Conservation (phyloP, 2,329 filamentous ascomycete species). For the Fusarium austroafricanum region DNA sequence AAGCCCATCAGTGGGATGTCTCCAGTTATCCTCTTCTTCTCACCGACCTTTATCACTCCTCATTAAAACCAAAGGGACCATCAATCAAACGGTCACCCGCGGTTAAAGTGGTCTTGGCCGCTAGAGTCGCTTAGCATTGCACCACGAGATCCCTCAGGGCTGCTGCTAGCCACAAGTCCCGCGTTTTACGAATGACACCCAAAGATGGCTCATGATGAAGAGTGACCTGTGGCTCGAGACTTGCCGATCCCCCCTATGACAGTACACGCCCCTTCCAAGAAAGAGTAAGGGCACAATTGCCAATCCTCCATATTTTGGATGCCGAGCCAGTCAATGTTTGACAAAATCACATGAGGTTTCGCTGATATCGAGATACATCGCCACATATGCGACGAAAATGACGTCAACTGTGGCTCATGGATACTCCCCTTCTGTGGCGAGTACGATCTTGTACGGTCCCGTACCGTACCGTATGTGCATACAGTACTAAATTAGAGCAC, state of each 20-base stretch:
- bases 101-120: conserved; percentile 9
- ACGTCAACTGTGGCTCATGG: conserved; percentile 39
- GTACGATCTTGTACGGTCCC: neutral
- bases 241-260: conserved; percentile 39
- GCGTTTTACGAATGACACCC: conserved; percentile 15
- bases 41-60: conserved; percentile 27
- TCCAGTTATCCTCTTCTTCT: conserved; percentile 10
- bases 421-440: conserved; percentile 24
- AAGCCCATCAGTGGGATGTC: neutral
- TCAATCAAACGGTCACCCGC: conserved; percentile 10
- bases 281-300: neutral
- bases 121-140: conserved; percentile 23
- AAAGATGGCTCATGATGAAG: conserved; percentile 32
- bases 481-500: neutral
- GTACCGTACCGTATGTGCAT: too few relatives aligned
- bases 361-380: conserved; percentile 12
- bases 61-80: neutral
- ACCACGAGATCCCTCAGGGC: conserved; percentile 18
- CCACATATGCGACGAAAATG: conserved; percentile 20
- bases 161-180: conserved; percentile 6
- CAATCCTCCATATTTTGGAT: conserved; percentile 2
- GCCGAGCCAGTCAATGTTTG: conserved; percentile 34
- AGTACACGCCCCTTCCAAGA: conserved; percentile 33
- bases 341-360: conserved; percentile 1
- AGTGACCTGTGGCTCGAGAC: conserved; percentile 46